phyloP scores from a whole-genome alignment of 805 yeast genomes.

The Myxozyma vanderwaltii region DNA sequence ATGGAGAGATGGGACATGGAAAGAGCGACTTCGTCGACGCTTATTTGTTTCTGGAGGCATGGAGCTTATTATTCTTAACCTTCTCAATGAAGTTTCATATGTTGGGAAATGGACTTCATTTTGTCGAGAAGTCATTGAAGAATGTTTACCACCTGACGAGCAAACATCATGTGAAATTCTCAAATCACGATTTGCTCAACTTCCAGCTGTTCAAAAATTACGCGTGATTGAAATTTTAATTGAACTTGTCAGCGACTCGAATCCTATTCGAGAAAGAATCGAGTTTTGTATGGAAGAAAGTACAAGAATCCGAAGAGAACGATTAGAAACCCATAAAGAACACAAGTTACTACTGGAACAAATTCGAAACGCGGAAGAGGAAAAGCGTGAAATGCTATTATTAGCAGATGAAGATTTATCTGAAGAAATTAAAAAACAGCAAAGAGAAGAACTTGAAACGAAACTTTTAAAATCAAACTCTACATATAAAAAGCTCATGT shows the following conservation, averaged over 20 bases:
- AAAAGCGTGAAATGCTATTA: conserved; percentile 20
- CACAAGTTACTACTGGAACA: conserved; percentile 55
- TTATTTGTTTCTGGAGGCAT: conserved; percentile 82
- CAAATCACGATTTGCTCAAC: conserved; percentile 55
- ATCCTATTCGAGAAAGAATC: conserved; percentile 60
- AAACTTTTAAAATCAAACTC: conserved; percentile 40
- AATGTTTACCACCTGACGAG: conserved; percentile 56
- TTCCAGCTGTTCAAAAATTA: conserved; percentile 59
- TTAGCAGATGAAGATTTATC: conserved; percentile 5
- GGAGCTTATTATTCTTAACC: conserved; percentile 76
- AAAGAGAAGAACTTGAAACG: conserved; percentile 33
- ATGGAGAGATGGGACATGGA: conserved; percentile 63
- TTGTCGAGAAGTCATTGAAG: conserved; percentile 54
- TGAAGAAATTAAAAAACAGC: conserved; percentile 37
- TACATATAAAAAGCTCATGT: conserved; percentile 44
- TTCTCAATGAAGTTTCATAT: conserved; percentile 62
- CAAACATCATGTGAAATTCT: conserved; percentile 55
- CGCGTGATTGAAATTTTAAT: conserved; percentile 62
- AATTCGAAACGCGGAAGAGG: conserved; percentile 51
- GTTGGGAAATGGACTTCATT: conserved; percentile 56
- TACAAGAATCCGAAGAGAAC: conserved; percentile 61
- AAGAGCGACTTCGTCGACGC: conserved; percentile 71
- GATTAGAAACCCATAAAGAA: conserved; percentile 67
- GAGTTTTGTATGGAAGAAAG: conserved; percentile 70
- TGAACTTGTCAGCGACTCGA: conserved; percentile 61